A percentile compares a stretch with the other conserved stretches of the same genome.
These are phyloP conservation scores for Stagonosporopsis chrysanthemi DNA, from an alignment of 2,329 filamentous ascomycete species.

Conservation along the genomic window DNA sequence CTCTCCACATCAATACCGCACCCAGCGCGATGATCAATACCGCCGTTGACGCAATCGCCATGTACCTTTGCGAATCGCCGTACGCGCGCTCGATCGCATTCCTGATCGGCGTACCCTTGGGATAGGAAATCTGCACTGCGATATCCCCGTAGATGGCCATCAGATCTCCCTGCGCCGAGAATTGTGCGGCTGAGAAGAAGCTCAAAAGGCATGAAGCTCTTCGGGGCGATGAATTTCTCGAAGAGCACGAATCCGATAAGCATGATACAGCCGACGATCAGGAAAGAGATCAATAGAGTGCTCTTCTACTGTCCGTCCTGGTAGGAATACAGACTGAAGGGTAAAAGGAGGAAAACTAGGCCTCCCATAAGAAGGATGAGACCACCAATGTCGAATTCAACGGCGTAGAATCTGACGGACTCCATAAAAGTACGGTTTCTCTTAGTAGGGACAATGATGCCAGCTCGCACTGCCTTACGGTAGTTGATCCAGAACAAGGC, in stretches of 20 bases:
- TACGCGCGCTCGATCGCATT: slow-evolving; percentile 47
- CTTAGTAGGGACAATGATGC: slow-evolving; percentile 54
- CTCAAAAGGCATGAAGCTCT: slow-evolving; percentile 54
- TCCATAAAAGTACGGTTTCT: slow-evolving; percentile 57
- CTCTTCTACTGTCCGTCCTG: slow-evolving; percentile 43
- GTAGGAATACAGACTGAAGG: slow-evolving; percentile 63
- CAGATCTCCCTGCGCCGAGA: slow-evolving; percentile 52
- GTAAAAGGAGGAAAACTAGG: slow-evolving; percentile 71
- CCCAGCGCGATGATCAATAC: slow-evolving; percentile 36
- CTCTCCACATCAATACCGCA: slow-evolving; percentile 55
- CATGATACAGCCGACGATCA: slow-evolving; percentile 46
- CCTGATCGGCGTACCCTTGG: slow-evolving; percentile 57
- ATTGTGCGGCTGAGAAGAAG: slow-evolving; percentile 59
- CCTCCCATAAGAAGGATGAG: slow-evolving; percentile 67
- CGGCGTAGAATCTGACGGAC: slow-evolving; percentile 61
- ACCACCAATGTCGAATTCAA: slow-evolving; percentile 70
- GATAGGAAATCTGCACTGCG: slow-evolving; percentile 61
- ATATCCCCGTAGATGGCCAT: slow-evolving; percentile 59
- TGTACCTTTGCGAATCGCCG: slow-evolving; percentile 39
- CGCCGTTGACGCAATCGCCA: slow-evolving; percentile 39
- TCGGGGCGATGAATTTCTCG: slow-evolving; percentile 50
- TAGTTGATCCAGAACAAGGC: slow-evolving; percentile 64
- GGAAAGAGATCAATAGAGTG: slow-evolving; percentile 48
- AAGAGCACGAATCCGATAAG: slow-evolving; percentile 49
- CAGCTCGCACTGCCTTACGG: slow-evolving; percentile 64